Evolutionary conservation across 2,329 filamentous ascomycete genomes (phyloP).

Genomic region (Pyrenophora seminiperda): DNA sequence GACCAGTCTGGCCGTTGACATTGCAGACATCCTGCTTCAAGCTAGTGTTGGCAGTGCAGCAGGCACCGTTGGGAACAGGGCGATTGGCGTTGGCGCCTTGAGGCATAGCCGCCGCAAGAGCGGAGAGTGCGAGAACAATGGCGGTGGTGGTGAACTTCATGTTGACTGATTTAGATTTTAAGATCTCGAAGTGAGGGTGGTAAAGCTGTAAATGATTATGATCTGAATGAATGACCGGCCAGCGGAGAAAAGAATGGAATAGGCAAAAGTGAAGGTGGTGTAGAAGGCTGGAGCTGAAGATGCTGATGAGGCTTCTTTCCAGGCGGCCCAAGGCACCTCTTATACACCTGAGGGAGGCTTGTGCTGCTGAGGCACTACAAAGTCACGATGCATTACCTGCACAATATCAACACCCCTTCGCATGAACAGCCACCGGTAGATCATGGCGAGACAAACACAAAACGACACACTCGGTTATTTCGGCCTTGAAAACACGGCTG

Average conservation of each 20-base stretch:
- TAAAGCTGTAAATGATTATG: slow-evolving; percentile 3
- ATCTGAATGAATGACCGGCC: slow-evolving; percentile 14
- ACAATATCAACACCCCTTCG: slow-evolving; percentile 3
- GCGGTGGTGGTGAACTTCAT: slow-evolving; percentile 34
- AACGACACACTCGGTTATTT: slow-evolving; percentile 6
- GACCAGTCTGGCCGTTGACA: slow-evolving; percentile 33
- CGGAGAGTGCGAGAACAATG: slow-evolving; percentile 24
- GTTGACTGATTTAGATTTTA: slow-evolving; percentile 5
- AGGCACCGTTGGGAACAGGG: slow-evolving; percentile 32
- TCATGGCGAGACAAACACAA: slow-evolving; percentile 14
- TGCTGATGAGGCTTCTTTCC: slow-evolving; percentile 9
- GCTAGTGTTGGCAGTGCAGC: slow-evolving; percentile 34
- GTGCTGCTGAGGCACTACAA: not conserved
- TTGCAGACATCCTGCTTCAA: slow-evolving; percentile 41
- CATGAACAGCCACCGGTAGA: slow-evolving; percentile 5
- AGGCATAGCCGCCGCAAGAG: slow-evolving; percentile 27
- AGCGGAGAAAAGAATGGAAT: slow-evolving; percentile 11
- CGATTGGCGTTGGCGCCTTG: slow-evolving; percentile 26
- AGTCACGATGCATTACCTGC: slow-evolving; percentile 7
- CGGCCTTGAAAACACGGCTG: slow-evolving; percentile 1
- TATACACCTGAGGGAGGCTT: slow-evolving; percentile 5
- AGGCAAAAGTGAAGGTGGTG: not conserved
- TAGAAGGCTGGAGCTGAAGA: slow-evolving; percentile 8
- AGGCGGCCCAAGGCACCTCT: slow-evolving; percentile 6
- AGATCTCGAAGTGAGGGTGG: not conserved